A percentile compares a stretch with the other conserved stretches of the same genome.
These are phyloP conservation scores for Penicillium silybi DNA, from an alignment of 495 filamentous ascomycete species.

Conservation along the genomic window DNA sequence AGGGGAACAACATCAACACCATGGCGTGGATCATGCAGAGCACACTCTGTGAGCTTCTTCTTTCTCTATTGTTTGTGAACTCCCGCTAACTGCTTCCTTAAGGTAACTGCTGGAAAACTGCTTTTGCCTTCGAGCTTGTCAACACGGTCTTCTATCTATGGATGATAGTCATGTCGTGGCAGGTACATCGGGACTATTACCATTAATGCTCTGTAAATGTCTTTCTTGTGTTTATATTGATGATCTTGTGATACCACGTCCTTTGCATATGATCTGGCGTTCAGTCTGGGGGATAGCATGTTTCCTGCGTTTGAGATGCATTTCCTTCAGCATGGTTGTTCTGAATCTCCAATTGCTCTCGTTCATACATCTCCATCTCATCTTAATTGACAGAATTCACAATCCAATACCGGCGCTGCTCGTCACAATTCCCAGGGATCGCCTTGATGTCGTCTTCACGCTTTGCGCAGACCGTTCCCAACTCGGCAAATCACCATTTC, in stretches of 20 bases:
- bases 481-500: too few relatives aligned
- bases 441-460: too few relatives aligned
- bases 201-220: constrained; percentile 14
- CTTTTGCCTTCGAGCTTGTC: constrained; percentile 64
- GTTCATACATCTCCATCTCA: too few relatives aligned
- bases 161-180: constrained; percentile 91
- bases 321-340: neutral
- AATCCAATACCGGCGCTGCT: too few relatives aligned
- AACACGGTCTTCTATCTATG: constrained; percentile 83
- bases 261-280: constrained; percentile 14
- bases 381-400: too few relatives aligned
- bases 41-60: constrained; percentile 67
- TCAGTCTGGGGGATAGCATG: neutral
- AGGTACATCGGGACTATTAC: constrained; percentile 67
- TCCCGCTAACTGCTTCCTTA: constrained; percentile 1
- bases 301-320: neutral
- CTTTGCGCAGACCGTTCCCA: too few relatives aligned
- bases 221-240: neutral
- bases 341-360: neutral
- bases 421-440: too few relatives aligned
- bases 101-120: constrained; percentile 57
- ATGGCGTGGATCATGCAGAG: constrained; percentile 85
- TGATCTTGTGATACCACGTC: constrained; percentile 16
- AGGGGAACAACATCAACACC: constrained; percentile 64
- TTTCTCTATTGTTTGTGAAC: neutral